A percentile compares a stretch with the other conserved stretches of the same genome.
phyloP scores from a whole-genome alignment of 176 grass and related monocot genomes.

The Rhynchospora breviuscula region DNA sequence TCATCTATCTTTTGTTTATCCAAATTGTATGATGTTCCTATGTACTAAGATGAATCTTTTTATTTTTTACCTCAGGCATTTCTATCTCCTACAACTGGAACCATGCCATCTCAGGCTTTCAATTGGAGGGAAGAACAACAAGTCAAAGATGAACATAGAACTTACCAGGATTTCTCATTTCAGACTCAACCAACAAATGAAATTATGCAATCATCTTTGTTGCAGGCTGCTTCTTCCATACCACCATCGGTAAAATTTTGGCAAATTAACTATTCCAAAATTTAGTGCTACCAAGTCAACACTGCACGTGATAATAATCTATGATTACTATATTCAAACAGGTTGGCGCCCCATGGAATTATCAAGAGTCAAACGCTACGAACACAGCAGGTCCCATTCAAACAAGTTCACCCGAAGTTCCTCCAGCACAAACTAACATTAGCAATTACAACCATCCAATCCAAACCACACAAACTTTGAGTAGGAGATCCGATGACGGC shows the following conservation, averaged over 20 bases:
- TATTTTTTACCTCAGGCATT: constrained; percentile 41
- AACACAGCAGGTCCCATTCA: constrained; percentile 32
- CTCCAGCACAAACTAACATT: constrained; percentile 1
- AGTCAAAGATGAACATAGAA: constrained; percentile 49
- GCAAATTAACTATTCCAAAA: background rate
- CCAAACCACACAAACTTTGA: constrained; percentile 17
- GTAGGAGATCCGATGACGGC: constrained; percentile 64
- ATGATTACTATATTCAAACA: background rate
- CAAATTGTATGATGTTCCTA: background rate
- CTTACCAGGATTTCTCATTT: constrained; percentile 77
- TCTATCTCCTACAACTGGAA: constrained; percentile 63
- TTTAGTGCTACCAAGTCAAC: background rate
- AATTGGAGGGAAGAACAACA: constrained; percentile 49
- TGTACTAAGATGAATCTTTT: background rate
- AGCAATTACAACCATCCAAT: constrained; percentile 16
- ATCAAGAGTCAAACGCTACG: constrained; percentile 25
- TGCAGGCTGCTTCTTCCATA: constrained; percentile 18
- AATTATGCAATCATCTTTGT: constrained; percentile 4
- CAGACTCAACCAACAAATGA: constrained; percentile 39
- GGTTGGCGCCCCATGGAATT: constrained; percentile 24
- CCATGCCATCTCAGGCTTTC: constrained; percentile 55
- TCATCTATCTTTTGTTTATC: background rate
- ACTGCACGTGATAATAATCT: background rate
- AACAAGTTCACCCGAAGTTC: constrained; percentile 31
- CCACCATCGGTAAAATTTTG: constrained; percentile 12